A percentile compares a stretch with the other conserved stretches of the same genome.
phyloP scores from a whole-genome alignment of 2,329 filamentous ascomycete species.

The Trichoderma gracile region DNA sequence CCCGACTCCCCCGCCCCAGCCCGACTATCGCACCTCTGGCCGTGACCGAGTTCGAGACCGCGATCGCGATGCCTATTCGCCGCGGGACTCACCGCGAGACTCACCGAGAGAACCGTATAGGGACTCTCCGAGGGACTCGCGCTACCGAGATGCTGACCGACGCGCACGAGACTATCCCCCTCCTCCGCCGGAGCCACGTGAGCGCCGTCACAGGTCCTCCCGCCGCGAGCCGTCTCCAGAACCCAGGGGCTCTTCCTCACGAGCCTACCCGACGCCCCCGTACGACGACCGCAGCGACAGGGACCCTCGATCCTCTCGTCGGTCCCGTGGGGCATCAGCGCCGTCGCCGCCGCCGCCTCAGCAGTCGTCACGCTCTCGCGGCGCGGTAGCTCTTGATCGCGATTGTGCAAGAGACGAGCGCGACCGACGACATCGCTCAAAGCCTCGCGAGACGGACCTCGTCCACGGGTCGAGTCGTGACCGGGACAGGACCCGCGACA shows the following conservation, averaged over 20 bases:
- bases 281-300: neutral
- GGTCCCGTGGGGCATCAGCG: conserved; percentile 6
- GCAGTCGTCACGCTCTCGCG: conserved; percentile 11
- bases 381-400: neutral
- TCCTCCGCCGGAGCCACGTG: conserved; percentile 13
- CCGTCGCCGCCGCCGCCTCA: neutral
- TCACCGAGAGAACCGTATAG: neutral
- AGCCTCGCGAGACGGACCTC: conserved; percentile 12
- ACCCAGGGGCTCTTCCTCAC: conserved; percentile 9
- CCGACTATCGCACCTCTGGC: neutral
- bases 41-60: neutral
- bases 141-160: conserved; percentile 13
- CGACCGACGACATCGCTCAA: conserved; percentile 11
- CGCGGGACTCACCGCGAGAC: neutral
- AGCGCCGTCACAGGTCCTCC: conserved; percentile 22
- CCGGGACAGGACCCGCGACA: neutral
- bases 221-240: conserved; percentile 22
- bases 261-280: neutral
- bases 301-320: conserved; percentile 12
- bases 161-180: conserved; percentile 11
- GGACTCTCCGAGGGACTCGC: neutral
- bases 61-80: neutral
- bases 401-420: conserved; percentile 6
- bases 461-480: neutral
- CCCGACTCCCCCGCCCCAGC: conserved; percentile 14